Evolutionary conservation across 768 basidiomycete species (phyloP).

Genomic region (Psilocybe cyanescens): DNA sequence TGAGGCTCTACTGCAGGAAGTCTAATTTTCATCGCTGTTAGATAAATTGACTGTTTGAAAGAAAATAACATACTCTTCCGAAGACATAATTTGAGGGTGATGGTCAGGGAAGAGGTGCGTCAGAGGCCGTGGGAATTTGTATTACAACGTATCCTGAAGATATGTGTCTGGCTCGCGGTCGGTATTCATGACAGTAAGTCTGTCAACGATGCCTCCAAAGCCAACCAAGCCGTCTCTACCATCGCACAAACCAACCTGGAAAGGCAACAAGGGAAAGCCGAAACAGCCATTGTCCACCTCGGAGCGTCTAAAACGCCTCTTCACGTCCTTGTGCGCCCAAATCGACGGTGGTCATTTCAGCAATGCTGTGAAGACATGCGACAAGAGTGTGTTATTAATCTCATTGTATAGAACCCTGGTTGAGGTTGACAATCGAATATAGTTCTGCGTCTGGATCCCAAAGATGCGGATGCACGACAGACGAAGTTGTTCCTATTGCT

Average conservation of each 20-base stretch:
- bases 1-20: constrained; percentile 32
- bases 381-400: constrained; percentile 68
- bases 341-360: constrained; percentile 87
- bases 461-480: constrained; percentile 72
- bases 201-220: constrained; percentile 25
- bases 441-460: constrained; percentile 76
- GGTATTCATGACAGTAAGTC: not conserved
- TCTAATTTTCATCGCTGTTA: constrained; percentile 14
- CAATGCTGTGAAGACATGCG: constrained; percentile 90
- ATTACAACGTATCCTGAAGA: not conserved
- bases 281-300: constrained; percentile 36
- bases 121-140: constrained; percentile 36
- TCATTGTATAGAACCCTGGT: constrained; percentile 5
- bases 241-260: constrained; percentile 21
- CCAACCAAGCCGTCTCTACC: constrained; percentile 12
- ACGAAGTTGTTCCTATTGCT: constrained; percentile 88
- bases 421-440: constrained; percentile 2
- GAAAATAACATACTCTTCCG: constrained; percentile 49
- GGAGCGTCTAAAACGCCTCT: constrained; percentile 59
- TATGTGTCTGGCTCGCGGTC: not conserved
- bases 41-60: not conserved
- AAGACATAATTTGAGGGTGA: constrained; percentile 42
- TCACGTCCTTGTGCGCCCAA: constrained; percentile 82
- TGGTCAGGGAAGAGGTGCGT: constrained; percentile 20
- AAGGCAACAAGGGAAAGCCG: constrained; percentile 26